Evolutionary conservation across 179 eudicot genomes (phyloP).

Genomic region (Silene noctiflora): DNA sequence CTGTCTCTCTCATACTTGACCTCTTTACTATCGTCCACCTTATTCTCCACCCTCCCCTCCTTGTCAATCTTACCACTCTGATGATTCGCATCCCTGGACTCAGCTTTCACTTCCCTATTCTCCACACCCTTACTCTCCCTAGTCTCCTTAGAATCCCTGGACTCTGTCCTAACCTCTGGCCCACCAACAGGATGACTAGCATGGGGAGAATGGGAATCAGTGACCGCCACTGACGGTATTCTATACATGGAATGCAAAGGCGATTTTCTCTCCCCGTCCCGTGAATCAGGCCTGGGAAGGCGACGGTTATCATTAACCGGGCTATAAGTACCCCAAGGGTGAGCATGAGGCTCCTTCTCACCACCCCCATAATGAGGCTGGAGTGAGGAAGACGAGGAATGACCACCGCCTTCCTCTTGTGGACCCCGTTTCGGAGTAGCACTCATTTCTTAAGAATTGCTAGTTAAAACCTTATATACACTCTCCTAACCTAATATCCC

Average conservation of each 20-base stretch:
- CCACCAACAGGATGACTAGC: constrained; percentile 37
- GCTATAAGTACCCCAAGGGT: constrained; percentile 25
- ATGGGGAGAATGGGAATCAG: constrained; percentile 35
- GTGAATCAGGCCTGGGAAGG: constrained; percentile 49
- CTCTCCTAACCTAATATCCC: neutral
- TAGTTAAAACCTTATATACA: constrained; percentile 18
- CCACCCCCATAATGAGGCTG: constrained; percentile 25
- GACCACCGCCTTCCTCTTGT: constrained; percentile 40
- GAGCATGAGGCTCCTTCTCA: constrained; percentile 27
- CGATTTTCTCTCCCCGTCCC: constrained; percentile 52
- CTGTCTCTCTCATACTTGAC: constrained; percentile 43
- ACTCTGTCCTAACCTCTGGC: constrained; percentile 52
- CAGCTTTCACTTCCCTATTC: constrained; percentile 44
- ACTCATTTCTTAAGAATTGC: constrained; percentile 23
- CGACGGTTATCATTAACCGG: constrained; percentile 44
- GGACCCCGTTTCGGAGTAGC: constrained; percentile 30
- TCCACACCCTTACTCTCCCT: constrained; percentile 54
- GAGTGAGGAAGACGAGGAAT: constrained; percentile 33
- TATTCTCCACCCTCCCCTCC: constrained; percentile 41
- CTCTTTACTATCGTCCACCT: constrained; percentile 57
- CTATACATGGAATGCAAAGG: constrained; percentile 61
- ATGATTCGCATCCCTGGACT: constrained; percentile 43
- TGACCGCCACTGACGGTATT: constrained; percentile 36
- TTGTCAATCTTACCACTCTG: constrained; percentile 51
- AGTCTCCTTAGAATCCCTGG: constrained; percentile 49